Evolutionary conservation across 495 filamentous ascomycete species (phyloP), one percentile per base, ranked within the genome.

Genomic region (Aspergillus funiculosus): DNA sequence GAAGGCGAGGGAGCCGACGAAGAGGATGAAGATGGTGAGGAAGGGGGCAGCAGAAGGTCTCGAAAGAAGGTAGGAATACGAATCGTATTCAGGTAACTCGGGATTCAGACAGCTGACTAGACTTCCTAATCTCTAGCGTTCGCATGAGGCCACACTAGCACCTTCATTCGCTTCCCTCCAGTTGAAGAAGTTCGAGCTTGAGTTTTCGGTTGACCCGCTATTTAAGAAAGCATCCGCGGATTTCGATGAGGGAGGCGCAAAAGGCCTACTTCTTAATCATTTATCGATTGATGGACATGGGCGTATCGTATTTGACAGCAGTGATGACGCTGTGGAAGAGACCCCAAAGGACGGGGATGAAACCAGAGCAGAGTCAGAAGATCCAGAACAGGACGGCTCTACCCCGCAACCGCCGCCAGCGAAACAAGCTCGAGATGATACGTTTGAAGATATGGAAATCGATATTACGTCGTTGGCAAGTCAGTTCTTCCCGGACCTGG

Each of bases 181-280:
- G 63, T 74, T 97, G 36, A 97, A 99, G 62, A 97, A 97, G 58
- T 87, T 97, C 51, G 92, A 99, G 52, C 78, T 97, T 24, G 92
- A 99, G 57, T 95, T 99, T 51, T 84, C 89, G 1, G 92, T 99
- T 18, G 92, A 99, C 56, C 92, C 92, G 3, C 69, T 99, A 6
- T 99, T 97, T 77, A 97, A 97, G 61, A 99, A 99, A 57, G 94
- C 89, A 0, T 90, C 90, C 2, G 92, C 92, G 17, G 92, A 99
- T 62, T 97, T 97, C 57, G 92, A 99, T 58, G 92, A 99, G 69
- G 92, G 92, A 18, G 92, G 92, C 39, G 94, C 94, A 13, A 99
- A 97, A 67, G 92, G 92, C 2, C 74, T 99, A 25, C 72, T 99
- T 15, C 72, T 99, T 13, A 99, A 99, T 61, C 89, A 97, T 64